These are phyloP conservation scores for Dictyostelium discoideum DNA, from an alignment of 78 protist genomes.

Conservation along the genomic window dicty_2.7 NC_007091.3:210501-211000, in stretches of 20 bases:
- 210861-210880: background rate
- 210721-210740: background rate
- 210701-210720: background rate
- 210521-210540: background rate
- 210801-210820: background rate
- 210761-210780: background rate
- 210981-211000: background rate
- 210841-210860: background rate
- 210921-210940: background rate
- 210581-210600: background rate
- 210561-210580: background rate
- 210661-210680: background rate
- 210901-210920: background rate
- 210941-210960: background rate
- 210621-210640: constrained; percentile 10
- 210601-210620: constrained; percentile 8
- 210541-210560: constrained; percentile 10
- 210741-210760: background rate
- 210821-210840: background rate
- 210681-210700: background rate
- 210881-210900: background rate
- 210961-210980: background rate
- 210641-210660: background rate
- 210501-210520: background rate
- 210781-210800: background rate